Evolutionary conservation across 202 grass and related monocot genomes (phyloP).

Genomic region (Setaria viridis): DNA sequence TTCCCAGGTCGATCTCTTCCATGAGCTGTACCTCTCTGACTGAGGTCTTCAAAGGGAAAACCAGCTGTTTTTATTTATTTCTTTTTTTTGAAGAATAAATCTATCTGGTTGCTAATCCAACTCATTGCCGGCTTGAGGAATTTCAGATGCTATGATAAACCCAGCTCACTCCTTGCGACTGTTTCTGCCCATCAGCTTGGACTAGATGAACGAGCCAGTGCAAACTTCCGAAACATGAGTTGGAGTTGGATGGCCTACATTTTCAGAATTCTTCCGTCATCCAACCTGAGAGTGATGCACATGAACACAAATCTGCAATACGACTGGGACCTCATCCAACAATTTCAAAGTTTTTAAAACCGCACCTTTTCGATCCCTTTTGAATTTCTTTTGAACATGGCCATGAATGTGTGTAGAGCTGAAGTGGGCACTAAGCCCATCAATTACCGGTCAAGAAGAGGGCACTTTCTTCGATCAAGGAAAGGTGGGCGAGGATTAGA

Average conservation of each 20-base stretch:
- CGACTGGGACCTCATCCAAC: no score
- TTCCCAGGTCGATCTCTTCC: slow-evolving; percentile 8
- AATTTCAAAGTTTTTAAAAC: no score
- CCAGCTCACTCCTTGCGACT: background rate
- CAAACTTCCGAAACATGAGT: no score
- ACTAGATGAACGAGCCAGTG: background rate
- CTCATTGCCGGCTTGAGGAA: background rate
- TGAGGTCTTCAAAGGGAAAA: background rate
- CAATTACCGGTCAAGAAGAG: background rate
- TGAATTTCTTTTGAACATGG: no score
- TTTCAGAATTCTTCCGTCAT: no score
- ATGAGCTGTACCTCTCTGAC: slow-evolving; percentile 16
- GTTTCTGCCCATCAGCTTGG: slow-evolving; percentile 3
- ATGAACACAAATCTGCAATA: no score
- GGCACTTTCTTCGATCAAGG: slow-evolving; percentile 1
- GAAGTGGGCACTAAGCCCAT: no score
- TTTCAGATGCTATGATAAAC: slow-evolving; percentile 14
- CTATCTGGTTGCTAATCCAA: background rate
- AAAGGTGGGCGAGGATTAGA: slow-evolving; percentile 30
- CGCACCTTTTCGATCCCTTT: no score
- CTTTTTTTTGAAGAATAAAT: background rate
- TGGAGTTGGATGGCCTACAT: no score
- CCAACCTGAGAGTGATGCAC: no score
- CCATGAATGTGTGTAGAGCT: no score
- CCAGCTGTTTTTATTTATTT: background rate